Evolutionary conservation across 1,284 basidiomycete species (phyloP), one percentile per base, ranked within the genome.

Genomic region (Somion occarium): DNA sequence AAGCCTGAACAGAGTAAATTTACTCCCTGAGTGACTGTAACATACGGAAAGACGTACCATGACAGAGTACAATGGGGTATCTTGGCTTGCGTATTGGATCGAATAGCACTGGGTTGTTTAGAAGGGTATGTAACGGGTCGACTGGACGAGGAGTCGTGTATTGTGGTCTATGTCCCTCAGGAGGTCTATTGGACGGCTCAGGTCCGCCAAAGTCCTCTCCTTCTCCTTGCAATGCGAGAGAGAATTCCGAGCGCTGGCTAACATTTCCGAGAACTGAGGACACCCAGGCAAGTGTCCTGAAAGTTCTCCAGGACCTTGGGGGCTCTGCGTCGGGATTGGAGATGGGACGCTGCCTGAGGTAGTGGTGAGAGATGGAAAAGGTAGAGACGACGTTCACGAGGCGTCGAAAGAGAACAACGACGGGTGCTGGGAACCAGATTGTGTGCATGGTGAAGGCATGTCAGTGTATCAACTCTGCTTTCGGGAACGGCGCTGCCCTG

Each of bases 51-150:
- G n/a, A 50, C 82, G 65, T 65, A 93, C 94, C 94, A 70, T 99
- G 96, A 62, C 93, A 98, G 13, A 99, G 77, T 0, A 97, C 93
- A 56, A 99, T 89, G 2, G 94, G 93, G 67, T 93, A 83, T 12
- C 91, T 79, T 0, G 96, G 96, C 4, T 78, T 78, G 52, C 91
- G 78, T 22, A 92, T 61, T 0, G 88, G 90, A 53, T 91, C 79
- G 60, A 80, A 87, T 19, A 95, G 72, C 0, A 79, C 74, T 5
- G 91, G 88, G 59, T 86, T 83, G 49, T 73, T 72, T 63, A 95
- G 81, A 15, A 94, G 75, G 43, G 76, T 73, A 65, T 91, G 88
- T 4, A 95, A 89, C 7, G 70, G 72, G 59, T 84, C 83, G 13
- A 48, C 49, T 27, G 64, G 58, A 20, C 55, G 39, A 18, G 54